Evolutionary conservation across 805 yeast species (phyloP).

Genomic region (Soucietia sequanensis): DNA sequence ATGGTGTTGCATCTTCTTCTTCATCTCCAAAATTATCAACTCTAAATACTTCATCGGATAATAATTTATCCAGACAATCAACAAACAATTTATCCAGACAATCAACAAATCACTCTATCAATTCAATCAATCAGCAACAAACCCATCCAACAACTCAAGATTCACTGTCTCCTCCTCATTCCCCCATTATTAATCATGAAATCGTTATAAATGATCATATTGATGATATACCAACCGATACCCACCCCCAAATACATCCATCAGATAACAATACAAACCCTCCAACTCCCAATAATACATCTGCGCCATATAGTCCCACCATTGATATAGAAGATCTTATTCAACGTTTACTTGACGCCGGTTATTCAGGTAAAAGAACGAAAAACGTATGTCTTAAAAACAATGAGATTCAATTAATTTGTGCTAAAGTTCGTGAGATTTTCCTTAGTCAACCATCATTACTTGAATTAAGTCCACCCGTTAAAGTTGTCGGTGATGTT

Average conservation of each 20-base stretch:
- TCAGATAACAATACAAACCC: background rate
- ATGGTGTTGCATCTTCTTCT: slow-evolving; percentile 8
- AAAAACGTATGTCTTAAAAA: slow-evolving; percentile 85
- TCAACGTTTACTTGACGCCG: slow-evolving; percentile 90
- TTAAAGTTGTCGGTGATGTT: slow-evolving; percentile 88
- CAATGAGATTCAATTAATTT: slow-evolving; percentile 83
- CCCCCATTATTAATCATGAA: background rate
- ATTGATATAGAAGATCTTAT: slow-evolving; percentile 81
- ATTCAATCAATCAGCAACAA: background rate
- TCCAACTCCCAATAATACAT: background rate
- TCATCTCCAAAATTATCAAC: slow-evolving; percentile 7
- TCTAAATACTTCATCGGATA: slow-evolving; percentile 2
- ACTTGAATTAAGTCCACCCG: slow-evolving; percentile 83
- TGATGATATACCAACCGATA: too few species aligned
- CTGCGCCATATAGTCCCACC: slow-evolving; percentile 8
- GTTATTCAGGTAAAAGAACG: slow-evolving; percentile 91
- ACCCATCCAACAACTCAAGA: background rate
- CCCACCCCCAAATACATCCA: too few species aligned
- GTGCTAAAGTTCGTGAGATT: slow-evolving; percentile 85
- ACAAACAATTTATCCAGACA: slow-evolving; percentile 10
- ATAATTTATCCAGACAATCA: slow-evolving; percentile 12
- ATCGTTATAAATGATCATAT: background rate
- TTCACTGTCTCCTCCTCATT: background rate
- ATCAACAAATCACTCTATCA: background rate
- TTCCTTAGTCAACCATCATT: slow-evolving; percentile 88